Base-by-base conservation (phyloP, 352 stramenopile species). In the Globisporangium megalacanthum region DNA sequence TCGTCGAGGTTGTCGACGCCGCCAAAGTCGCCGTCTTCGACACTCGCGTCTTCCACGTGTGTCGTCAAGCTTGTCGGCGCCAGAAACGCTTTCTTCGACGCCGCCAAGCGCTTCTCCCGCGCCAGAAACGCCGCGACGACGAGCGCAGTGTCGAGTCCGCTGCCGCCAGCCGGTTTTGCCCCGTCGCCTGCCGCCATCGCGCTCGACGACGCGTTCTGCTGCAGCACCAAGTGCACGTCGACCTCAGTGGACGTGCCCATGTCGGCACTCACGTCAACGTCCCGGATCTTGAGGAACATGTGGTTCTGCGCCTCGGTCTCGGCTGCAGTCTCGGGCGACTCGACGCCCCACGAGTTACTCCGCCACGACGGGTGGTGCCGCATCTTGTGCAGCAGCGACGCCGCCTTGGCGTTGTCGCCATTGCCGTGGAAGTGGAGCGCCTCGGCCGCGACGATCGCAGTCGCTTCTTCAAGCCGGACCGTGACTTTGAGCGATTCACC, bases 301-400 rank as follows among this genome's bases (percentile, higher is more conserved):
- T 86, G 81, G 20, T 75, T 89, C 39, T 77, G 76, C 9, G 63
- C 64, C 58, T 57, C 82, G 15, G 69, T 64, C 8, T 88, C 76
- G 13, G 48, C 62, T 19, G 45, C 68, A 52, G 44, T 58, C 46
- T 89, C 77, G 9, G 63, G 59, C 15, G 73, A 56, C 41, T 92
- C 79, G 1, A 70, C 70, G 50, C 86, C 83, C 83, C 83, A 94
- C 11, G 83, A 94, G 56, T 89, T 94, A 52, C 81, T 94, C 58
- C 83, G 56, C 83, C 83, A 94, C 5, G 70, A 88, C 48, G 81
- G 83, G 57, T 94, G 79, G 49, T 89, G 80, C 2, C 83, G 75
- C 70, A 89, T 82, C 61, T 89, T 89, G 57, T 88, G 83, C 29
- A 90, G 58, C 20, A 80, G 47, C 22, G 77, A 61, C 35, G 61